Evolutionary conservation across 83 land plant species (phyloP), one percentile per base, ranked within the genome.

Genomic region (Isoetes engelmannii): DNA sequence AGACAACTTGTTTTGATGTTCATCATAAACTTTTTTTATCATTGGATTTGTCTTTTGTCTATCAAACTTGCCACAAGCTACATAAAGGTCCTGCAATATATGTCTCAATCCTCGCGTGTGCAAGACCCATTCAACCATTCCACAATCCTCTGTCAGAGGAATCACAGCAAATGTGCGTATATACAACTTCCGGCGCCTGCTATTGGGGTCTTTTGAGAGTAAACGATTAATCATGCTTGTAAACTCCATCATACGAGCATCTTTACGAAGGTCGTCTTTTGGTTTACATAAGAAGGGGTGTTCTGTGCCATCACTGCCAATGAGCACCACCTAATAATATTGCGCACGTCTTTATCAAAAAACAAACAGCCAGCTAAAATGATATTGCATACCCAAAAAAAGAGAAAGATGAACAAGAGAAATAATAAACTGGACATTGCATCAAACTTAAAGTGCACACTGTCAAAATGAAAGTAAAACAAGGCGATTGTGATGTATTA

Each of bases 211-310:
- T 76, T 95, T 95, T 19, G 94, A 88, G 46, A 95, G 75, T 7
- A 95, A 73, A 47, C 85, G 90, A 43, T 95, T 95, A 58, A 95
- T 91, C 90, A 87, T 95, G 46, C 92, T 88, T 20, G 88, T 91
- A 70, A 95, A 95, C 71, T 95, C 99, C 99, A 95, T 95, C 99
- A 95, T 95, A 12, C 99, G 99, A 6, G 99, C 97, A 84, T 95
- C 99, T 73, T 95, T 95, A 66, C 99, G 82, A 37, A 95, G 86
- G 68, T 95, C 99, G 84, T 95, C 99, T 73, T 95, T 95, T 37
- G 99, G 99, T 72, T 95, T 95, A 80, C 99, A 95, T 8, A 95
- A 85, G 56, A 95, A 95, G 18, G 99, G 97, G 58, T 85, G 85
- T n/a, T 78, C 81, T 60, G 71, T 59, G 41, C 99, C 99, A 84